phyloP scores from a whole-genome alignment of 345 rosid genomes.

The Trapa incisa region DNA sequence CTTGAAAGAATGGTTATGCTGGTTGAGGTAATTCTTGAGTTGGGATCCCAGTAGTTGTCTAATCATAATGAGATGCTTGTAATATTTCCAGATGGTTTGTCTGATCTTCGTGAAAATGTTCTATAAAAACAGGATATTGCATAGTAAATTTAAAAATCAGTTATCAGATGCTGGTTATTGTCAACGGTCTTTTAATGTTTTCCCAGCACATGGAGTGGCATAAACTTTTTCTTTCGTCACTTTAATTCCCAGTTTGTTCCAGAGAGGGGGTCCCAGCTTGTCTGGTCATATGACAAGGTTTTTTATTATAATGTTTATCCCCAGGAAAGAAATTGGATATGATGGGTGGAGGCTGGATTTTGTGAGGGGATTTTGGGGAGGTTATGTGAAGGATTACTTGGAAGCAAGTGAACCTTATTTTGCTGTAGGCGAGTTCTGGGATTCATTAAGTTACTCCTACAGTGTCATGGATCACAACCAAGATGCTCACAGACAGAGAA shows the following conservation, averaged over 20 bases:
- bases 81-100: background rate
- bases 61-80: background rate
- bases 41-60: background rate
- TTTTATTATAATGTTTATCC: slow-evolving; percentile 6
- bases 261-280: background rate
- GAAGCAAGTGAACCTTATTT: slow-evolving; percentile 76
- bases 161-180: background rate
- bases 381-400: slow-evolving; percentile 93
- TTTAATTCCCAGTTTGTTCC: background rate
- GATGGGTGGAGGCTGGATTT: slow-evolving; percentile 99
- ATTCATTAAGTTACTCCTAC: slow-evolving; percentile 76
- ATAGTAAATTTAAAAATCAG: background rate
- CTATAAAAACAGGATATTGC: background rate
- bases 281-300: background rate
- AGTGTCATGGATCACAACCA: slow-evolving; percentile 89
- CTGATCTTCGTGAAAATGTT: background rate
- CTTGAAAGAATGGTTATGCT: slow-evolving; percentile 82
- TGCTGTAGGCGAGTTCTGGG: slow-evolving; percentile 96
- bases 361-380: slow-evolving; percentile 99
- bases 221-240: background rate
- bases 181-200: background rate
- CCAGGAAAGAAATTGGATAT: slow-evolving; percentile 88
- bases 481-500: slow-evolving; percentile 91
- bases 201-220: background rate
- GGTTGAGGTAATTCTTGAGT: slow-evolving; percentile 56